These are phyloP conservation scores for Silybum marianum DNA, from an alignment of 129 eudicot species.

Conservation along the genomic window DNA sequence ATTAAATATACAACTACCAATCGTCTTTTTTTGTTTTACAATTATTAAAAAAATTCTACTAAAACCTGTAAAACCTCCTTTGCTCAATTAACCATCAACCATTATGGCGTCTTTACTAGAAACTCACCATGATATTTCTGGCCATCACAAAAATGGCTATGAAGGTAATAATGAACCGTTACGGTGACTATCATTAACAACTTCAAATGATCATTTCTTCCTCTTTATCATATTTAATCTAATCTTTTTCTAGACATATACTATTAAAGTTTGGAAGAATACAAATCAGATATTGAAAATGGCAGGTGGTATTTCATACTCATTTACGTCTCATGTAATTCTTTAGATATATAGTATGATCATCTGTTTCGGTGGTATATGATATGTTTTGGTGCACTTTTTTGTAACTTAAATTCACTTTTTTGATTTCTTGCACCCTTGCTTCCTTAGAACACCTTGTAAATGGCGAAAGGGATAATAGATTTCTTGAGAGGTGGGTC, in stretches of 20 bases:
- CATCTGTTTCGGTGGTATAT: no score
- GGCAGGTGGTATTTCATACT: not conserved
- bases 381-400: not conserved
- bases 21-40: no score
- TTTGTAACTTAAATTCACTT: not conserved
- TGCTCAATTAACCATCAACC: no score
- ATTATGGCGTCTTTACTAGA: no score
- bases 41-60: no score
- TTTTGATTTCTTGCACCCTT: not conserved
- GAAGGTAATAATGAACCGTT: no score
- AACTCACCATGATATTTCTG: no score
- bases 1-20: no score
- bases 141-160: no score
- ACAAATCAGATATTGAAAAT: not conserved
- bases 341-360: not conserved
- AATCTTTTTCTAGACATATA: not conserved
- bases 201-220: slow-evolving; percentile 15
- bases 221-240: slow-evolving; percentile 9
- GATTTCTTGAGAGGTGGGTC: slow-evolving; percentile 54
- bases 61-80: no score
- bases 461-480: slow-evolving; percentile 33
- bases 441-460: not conserved
- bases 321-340: not conserved
- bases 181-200: no score
- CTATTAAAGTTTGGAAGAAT: not conserved